phyloP scores from a whole-genome alignment of 352 stramenopile genomes.

The Globisporangium ultimum region DNA sequence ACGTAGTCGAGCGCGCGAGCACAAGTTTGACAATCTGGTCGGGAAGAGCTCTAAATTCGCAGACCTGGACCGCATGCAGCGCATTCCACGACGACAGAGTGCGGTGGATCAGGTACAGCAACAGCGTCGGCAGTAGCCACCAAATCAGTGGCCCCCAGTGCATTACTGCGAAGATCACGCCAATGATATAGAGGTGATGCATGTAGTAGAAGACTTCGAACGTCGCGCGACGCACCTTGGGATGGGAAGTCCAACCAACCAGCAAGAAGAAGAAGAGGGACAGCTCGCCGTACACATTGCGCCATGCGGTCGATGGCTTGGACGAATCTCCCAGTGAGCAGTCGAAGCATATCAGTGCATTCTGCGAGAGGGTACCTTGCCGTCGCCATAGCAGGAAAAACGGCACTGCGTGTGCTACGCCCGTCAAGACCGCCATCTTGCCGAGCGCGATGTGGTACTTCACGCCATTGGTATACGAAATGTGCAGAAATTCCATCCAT shows the following conservation, averaged over 20 bases:
- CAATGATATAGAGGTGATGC: slow-evolving; percentile 52
- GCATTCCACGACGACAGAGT: slow-evolving; percentile 43
- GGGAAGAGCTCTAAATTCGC: slow-evolving; percentile 25
- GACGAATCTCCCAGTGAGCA: slow-evolving; percentile 38
- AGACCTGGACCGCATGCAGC: slow-evolving; percentile 28
- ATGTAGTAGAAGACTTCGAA: slow-evolving; percentile 62
- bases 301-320: slow-evolving; percentile 42
- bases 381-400: slow-evolving; percentile 50
- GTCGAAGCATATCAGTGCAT: slow-evolving; percentile 49
- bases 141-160: slow-evolving; percentile 47
- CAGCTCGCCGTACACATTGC: slow-evolving; percentile 65
- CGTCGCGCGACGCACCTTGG: slow-evolving; percentile 39
- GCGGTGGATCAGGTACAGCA: slow-evolving; percentile 50
- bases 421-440: slow-evolving; percentile 30
- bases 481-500: slow-evolving; percentile 64
- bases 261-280: slow-evolving; percentile 41
- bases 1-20: slow-evolving; percentile 20
- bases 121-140: slow-evolving; percentile 46
- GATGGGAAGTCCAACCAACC: slow-evolving; percentile 38
- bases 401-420: slow-evolving; percentile 31
- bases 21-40: slow-evolving; percentile 46
- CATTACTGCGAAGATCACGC: slow-evolving; percentile 43
- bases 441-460: slow-evolving; percentile 68
- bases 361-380: slow-evolving; percentile 26
- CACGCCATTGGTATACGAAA: slow-evolving; percentile 57